Conservation (phyloP, 345 rosid species). For the Populus euphratica region DNA sequence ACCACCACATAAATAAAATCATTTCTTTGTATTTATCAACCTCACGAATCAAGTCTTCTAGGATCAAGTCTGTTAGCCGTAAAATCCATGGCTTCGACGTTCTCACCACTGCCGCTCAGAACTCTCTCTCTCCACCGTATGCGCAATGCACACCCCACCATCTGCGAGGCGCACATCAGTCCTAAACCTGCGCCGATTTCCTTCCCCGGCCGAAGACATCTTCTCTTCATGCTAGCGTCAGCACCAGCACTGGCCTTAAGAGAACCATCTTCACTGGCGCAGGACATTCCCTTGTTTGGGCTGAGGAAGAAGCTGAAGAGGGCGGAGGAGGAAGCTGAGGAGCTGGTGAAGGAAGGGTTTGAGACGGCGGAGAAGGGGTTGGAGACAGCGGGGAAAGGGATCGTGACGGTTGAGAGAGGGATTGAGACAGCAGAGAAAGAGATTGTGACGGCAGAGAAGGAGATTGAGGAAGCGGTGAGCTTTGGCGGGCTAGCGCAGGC, state of each 20-base stretch:
- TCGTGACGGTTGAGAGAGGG: slow-evolving; percentile 44
- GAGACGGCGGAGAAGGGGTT: slow-evolving; percentile 49
- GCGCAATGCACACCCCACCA: slow-evolving; percentile 25
- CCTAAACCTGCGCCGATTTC: slow-evolving; percentile 22
- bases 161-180: slow-evolving; percentile 22
- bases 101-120: slow-evolving; percentile 25
- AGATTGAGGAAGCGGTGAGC: slow-evolving; percentile 40
- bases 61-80: not conserved
- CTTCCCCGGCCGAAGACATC: slow-evolving; percentile 44
- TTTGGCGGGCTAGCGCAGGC: slow-evolving; percentile 79
- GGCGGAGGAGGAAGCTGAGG: slow-evolving; percentile 75
- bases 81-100: slow-evolving; percentile 47
- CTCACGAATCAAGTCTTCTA: not conserved
- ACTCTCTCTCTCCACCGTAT: slow-evolving; percentile 15
- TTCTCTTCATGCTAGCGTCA: slow-evolving; percentile 52
- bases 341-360: slow-evolving; percentile 66
- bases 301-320: slow-evolving; percentile 64
- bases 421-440: slow-evolving; percentile 52
- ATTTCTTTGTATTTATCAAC: too few relatives aligned
- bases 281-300: slow-evolving; percentile 70
- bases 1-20: too few relatives aligned
- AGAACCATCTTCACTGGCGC: slow-evolving; percentile 43
- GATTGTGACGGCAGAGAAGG: slow-evolving; percentile 50
- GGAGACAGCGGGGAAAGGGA: slow-evolving; percentile 39
- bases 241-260: slow-evolving; percentile 35